A percentile compares a stretch with the other conserved stretches of the same genome.
These are phyloP conservation scores for Bipolaris victoriae DNA, from an alignment of 2,329 filamentous ascomycete genomes.

Conservation along the genomic window DNA sequence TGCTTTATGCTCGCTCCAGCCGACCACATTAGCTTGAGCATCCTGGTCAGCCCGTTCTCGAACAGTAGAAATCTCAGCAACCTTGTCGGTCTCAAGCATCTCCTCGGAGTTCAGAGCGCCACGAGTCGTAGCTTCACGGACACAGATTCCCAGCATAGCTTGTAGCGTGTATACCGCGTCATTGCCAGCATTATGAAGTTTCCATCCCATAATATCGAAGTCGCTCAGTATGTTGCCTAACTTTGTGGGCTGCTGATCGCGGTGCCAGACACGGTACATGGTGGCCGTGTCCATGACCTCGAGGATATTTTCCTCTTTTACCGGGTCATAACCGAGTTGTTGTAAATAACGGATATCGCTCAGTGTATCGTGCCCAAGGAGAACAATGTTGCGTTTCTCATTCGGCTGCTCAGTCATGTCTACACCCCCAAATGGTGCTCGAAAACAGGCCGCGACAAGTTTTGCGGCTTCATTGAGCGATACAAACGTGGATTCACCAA, in stretches of 20 bases:
- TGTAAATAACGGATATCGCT: slow-evolving; percentile 73
- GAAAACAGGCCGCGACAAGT: slow-evolving; percentile 62
- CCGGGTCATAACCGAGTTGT: slow-evolving; percentile 67
- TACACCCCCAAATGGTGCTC: slow-evolving; percentile 58
- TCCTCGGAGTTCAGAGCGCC: slow-evolving; percentile 33
- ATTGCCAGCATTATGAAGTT: slow-evolving; percentile 87
- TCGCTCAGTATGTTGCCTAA: slow-evolving; percentile 68
- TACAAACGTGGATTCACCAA: slow-evolving; percentile 68
- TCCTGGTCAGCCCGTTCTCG: slow-evolving; percentile 43
- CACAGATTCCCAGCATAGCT: slow-evolving; percentile 69
- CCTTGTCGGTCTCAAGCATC: slow-evolving; percentile 30
- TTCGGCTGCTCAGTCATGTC: slow-evolving; percentile 18
- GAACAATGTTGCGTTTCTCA: slow-evolving; percentile 66
- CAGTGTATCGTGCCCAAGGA: slow-evolving; percentile 78
- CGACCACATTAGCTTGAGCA: slow-evolving; percentile 48
- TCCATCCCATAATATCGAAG: slow-evolving; percentile 66
- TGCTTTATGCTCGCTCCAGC: slow-evolving; percentile 47
- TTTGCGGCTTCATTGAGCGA: slow-evolving; percentile 52
- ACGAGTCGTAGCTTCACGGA: slow-evolving; percentile 52
- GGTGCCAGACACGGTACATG: slow-evolving; percentile 70
- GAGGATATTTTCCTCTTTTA: slow-evolving; percentile 60
- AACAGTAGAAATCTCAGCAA: slow-evolving; percentile 31
- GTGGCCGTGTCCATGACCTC: slow-evolving; percentile 75
- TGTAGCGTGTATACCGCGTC: slow-evolving; percentile 82
- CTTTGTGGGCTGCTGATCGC: slow-evolving; percentile 59